phyloP scores from a whole-genome alignment of 257 asterid genomes.

The Scutellaria galericulata region DNA sequence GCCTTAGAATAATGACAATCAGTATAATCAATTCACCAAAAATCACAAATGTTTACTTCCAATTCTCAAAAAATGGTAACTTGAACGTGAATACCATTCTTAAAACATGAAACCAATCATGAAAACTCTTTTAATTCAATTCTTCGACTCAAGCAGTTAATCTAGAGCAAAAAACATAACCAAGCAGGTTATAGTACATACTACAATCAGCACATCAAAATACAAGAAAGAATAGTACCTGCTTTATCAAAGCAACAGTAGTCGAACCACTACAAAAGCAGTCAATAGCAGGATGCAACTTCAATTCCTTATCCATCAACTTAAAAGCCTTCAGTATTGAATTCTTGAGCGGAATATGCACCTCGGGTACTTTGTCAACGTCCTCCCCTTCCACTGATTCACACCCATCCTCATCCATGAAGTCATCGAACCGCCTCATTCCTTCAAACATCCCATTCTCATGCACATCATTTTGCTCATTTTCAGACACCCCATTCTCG shows the following conservation, averaged over 20 bases:
- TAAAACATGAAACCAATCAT: neutral
- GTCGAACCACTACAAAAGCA: conserved; percentile 95
- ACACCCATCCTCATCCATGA: conserved; percentile 73
- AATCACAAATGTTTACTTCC: neutral
- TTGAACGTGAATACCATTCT: neutral
- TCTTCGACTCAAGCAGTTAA: neutral
- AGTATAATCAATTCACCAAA: neutral
- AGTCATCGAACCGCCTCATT: conserved; percentile 66
- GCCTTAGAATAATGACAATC: neutral
- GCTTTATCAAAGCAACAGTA: conserved; percentile 76
- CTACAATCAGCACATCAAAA: neutral
- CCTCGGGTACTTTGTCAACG: conserved; percentile 71
- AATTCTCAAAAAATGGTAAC: conserved; percentile 4
- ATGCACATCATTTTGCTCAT: conserved; percentile 41
- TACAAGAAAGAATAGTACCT: conserved; percentile 49
- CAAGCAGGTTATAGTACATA: neutral
- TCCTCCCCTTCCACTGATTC: conserved; percentile 73
- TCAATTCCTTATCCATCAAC: conserved; percentile 93
- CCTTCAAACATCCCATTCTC: conserved; percentile 53
- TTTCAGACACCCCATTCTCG: conserved; percentile 22
- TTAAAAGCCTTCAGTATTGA: conserved; percentile 80
- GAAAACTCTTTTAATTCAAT: conserved; percentile 4
- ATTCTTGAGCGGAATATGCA: conserved; percentile 70
- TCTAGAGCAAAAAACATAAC: neutral
- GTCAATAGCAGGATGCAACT: conserved; percentile 80